A percentile compares a stretch with the other conserved stretches of the same genome.
These are phyloP conservation scores for Whalleya microplaca DNA, from an alignment of 2,329 filamentous ascomycete species.

Conservation along the genomic window DNA sequence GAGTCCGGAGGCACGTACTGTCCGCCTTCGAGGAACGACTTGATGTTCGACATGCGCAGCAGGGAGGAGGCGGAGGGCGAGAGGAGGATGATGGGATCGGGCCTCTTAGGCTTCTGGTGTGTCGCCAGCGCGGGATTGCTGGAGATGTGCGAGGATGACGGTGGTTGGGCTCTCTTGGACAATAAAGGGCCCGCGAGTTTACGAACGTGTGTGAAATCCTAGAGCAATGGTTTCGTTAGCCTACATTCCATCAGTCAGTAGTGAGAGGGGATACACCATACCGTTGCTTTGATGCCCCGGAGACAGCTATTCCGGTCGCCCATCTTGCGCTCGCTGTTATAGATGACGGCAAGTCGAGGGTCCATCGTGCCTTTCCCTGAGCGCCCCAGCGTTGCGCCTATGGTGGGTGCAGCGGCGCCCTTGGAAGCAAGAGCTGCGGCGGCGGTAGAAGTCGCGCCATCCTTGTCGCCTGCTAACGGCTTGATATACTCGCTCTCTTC, in stretches of 20 bases:
- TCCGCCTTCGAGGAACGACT: constrained; percentile 87
- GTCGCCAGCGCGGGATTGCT: constrained; percentile 53
- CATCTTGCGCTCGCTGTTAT: constrained; percentile 87
- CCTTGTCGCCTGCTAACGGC: constrained; percentile 71
- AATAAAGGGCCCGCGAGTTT: constrained; percentile 83
- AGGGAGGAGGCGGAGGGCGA: constrained; percentile 95
- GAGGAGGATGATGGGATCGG: constrained; percentile 91
- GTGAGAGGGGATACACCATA: constrained; percentile 48
- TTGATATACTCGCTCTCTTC: constrained; percentile 94
- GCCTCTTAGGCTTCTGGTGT: constrained; percentile 58
- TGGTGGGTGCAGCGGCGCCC: constrained; percentile 44
- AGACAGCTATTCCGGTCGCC: constrained; percentile 90
- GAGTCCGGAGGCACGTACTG: constrained; percentile 77
- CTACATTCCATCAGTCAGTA: background rate
- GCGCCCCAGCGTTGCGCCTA: constrained; percentile 51
- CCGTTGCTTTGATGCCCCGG: constrained; percentile 84
- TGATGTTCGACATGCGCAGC: constrained; percentile 93
- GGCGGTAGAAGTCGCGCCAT: constrained; percentile 49
- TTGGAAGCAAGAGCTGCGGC: constrained; percentile 43
- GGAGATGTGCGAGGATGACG: constrained; percentile 40
- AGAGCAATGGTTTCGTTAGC: constrained; percentile 1
- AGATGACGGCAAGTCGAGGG: constrained; percentile 83
- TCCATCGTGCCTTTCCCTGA: constrained; percentile 72
- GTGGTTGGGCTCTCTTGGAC: constrained; percentile 57
- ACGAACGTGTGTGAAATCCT: constrained; percentile 95